Conservation (phyloP, 2,329 filamentous ascomycete genomes). For the Magnaporthales sp. region DNA sequence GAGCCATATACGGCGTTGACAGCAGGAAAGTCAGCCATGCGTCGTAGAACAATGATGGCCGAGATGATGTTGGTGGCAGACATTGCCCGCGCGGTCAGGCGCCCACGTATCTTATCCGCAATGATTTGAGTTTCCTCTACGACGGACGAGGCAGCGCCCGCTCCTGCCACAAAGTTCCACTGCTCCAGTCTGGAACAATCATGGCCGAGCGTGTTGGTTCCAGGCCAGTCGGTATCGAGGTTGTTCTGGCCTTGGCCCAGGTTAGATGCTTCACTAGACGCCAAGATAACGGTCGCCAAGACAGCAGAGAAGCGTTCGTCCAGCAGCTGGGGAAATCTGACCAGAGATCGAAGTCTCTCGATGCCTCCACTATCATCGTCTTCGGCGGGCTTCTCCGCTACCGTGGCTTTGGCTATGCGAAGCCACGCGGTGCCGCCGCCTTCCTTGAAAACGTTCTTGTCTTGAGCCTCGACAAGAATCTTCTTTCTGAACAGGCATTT, state of each 20-base stretch:
- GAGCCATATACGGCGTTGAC: conserved; percentile 70
- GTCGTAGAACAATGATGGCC: conserved; percentile 61
- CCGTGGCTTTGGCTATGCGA: conserved; percentile 45
- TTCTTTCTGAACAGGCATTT: conserved; percentile 54
- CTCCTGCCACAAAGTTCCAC: conserved; percentile 21
- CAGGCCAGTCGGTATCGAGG: not conserved
- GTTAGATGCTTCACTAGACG: not conserved
- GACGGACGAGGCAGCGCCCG: conserved; percentile 22
- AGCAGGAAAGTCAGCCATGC: conserved; percentile 68
- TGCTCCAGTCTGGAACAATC: conserved; percentile 21
- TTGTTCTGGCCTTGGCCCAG: not conserved
- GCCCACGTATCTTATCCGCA: conserved; percentile 32
- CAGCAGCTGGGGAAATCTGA: conserved; percentile 56
- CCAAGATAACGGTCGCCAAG: conserved; percentile 21
- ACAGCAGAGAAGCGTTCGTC: conserved; percentile 50
- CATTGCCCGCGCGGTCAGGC: conserved; percentile 26
- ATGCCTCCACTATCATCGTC: conserved; percentile 5
- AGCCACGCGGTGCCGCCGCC: conserved; percentile 74
- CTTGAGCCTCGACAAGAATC: conserved; percentile 52
- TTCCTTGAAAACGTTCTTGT: conserved; percentile 47
- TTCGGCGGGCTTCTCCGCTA: conserved; percentile 3
- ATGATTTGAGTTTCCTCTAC: conserved; percentile 39
- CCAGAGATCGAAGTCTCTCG: conserved; percentile 7
- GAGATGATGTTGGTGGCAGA: conserved; percentile 38
- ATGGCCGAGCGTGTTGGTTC: not conserved